Percentiles rank a stretch among this genome's conserved stretches.
These are phyloP conservation scores for Biscogniauxia sp. DNA, from an alignment of 2,329 filamentous ascomycete genomes.

Conservation along the genomic window DNA sequence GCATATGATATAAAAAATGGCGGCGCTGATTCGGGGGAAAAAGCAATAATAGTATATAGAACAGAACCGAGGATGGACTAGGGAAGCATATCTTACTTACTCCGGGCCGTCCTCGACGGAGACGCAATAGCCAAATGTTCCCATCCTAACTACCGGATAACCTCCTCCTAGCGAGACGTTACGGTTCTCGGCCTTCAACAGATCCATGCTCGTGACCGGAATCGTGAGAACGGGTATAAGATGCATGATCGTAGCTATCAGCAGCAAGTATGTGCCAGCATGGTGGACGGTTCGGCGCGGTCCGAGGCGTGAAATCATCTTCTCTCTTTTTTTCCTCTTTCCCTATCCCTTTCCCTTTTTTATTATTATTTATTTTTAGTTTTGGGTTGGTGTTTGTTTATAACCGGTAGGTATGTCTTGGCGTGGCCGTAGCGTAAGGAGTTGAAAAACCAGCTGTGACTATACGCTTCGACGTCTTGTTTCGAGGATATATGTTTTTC, in stretches of 20 bases:
- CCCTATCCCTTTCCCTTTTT: neutral
- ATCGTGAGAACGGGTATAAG: neutral
- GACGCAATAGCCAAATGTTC: neutral
- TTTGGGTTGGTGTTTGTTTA: neutral
- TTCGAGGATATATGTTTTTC: neutral
- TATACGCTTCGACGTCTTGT: neutral
- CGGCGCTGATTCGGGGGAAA: no score
- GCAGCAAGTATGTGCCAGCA: neutral
- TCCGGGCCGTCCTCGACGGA: neutral
- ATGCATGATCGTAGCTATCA: neutral
- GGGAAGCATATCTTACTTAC: neutral
- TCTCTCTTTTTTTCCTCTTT: neutral
- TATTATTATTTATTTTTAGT: no score
- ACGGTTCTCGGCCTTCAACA: neutral
- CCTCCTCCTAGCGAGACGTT: neutral
- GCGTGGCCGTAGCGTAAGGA: neutral
- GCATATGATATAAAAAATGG: neutral
- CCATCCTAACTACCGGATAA: neutral
- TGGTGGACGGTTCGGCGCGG: neutral
- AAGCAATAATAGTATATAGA: no score
- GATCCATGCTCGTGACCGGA: neutral
- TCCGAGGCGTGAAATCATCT: conserved; percentile 2
- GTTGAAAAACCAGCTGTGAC: neutral
- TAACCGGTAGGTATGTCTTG: neutral
- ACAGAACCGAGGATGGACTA: no score